Conservation (phyloP, 257 asterid genomes). For the Dorcoceras hygrometricum region DNA sequence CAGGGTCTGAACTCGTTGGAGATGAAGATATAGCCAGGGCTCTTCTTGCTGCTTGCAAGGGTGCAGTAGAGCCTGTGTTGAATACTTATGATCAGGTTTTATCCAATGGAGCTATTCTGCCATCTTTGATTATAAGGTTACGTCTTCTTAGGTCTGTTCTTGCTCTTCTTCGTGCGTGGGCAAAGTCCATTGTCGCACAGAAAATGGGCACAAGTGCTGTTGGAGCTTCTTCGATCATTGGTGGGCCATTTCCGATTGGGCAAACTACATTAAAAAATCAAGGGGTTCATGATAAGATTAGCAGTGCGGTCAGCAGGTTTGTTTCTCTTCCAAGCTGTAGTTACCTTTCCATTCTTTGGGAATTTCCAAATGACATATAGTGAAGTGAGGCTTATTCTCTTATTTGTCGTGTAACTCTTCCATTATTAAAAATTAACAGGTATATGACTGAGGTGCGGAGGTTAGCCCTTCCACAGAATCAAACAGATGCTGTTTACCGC, state of each 20-base stretch:
- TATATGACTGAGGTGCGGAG: conserved; percentile 90
- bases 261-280: conserved; percentile 56
- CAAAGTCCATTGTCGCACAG: conserved; percentile 68
- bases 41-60: conserved; percentile 83
- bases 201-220: conserved; percentile 72
- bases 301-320: conserved; percentile 84
- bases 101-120: conserved; percentile 71
- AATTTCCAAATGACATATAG: background rate
- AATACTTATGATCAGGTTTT: conserved; percentile 74
- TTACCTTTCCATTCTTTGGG: conserved; percentile 6
- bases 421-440: conserved; percentile 40
- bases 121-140: conserved; percentile 63
- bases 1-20: conserved; percentile 73
- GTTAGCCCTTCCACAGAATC: conserved; percentile 70
- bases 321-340: conserved; percentile 10
- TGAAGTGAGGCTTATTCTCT: background rate
- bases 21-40: conserved; percentile 95
- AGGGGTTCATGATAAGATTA: conserved; percentile 82
- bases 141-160: conserved; percentile 86
- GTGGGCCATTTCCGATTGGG: conserved; percentile 61
- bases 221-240: conserved; percentile 83
- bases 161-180: conserved; percentile 81
- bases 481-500: conserved; percentile 72
- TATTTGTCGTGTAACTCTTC: background rate
- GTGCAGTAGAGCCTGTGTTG: conserved; percentile 82